phyloP scores from a whole-genome alignment of 768 basidiomycete species.

The Hydnomerulius pinastri region DNA sequence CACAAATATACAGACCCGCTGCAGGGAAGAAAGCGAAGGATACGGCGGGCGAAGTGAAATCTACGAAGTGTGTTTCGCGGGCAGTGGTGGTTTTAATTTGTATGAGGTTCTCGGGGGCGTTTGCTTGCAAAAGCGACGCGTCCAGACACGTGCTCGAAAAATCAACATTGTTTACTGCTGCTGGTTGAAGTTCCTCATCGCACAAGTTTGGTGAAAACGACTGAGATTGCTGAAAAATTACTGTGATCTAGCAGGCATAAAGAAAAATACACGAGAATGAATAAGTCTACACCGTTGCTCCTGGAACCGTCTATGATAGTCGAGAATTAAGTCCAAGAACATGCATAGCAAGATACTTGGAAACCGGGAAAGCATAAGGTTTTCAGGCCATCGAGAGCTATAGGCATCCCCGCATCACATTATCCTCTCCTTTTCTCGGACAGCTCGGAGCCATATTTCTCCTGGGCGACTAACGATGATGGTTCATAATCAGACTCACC shows the following conservation, averaged over 20 bases:
- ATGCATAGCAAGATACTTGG: background rate
- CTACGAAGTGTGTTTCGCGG: background rate
- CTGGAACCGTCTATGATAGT: background rate
- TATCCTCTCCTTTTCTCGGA: conserved; percentile 65
- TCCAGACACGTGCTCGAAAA: conserved; percentile 26
- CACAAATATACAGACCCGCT: conserved; percentile 30
- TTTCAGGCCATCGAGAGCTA: too few relatives aligned
- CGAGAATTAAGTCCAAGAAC: background rate
- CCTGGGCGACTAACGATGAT: conserved; percentile 24
- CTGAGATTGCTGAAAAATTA: conserved; percentile 2
- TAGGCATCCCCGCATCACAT: conserved; percentile 33
- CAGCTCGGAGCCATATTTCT: conserved; percentile 43
- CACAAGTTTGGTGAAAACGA: conserved; percentile 15
- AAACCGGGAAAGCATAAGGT: background rate
- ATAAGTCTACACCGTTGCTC: background rate
- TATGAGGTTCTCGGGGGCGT: background rate
- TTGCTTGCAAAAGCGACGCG: conserved; percentile 13
- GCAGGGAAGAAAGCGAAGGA: conserved; percentile 11
- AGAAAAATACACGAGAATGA: background rate
- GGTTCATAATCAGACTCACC: conserved; percentile 64
- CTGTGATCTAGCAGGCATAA: background rate
- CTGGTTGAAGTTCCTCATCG: conserved; percentile 8
- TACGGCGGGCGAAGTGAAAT: conserved; percentile 2
- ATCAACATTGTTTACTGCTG: too few relatives aligned
- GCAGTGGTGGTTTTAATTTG: background rate